Conservation (phyloP, 2,329 filamentous ascomycete genomes). For the Lasiodiplodia gonubiensis region DNA sequence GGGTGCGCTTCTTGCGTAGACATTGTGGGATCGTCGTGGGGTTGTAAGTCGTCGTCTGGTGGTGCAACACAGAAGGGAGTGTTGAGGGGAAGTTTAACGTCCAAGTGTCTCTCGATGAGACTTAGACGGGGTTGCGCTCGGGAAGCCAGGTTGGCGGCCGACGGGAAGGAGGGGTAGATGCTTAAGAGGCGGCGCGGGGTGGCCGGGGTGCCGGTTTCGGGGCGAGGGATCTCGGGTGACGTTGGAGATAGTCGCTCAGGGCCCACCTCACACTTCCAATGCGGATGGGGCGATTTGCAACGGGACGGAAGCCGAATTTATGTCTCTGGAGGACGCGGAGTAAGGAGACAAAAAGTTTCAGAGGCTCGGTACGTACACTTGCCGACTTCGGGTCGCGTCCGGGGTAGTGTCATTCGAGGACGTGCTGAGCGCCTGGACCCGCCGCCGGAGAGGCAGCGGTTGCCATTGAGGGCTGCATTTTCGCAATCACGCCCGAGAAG, state of each 20-base stretch:
- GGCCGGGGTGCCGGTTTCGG: conserved; percentile 21
- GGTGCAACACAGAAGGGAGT: conserved; percentile 64
- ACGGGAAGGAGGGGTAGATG: conserved; percentile 38
- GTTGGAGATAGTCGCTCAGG: conserved; percentile 6
- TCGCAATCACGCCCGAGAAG: neutral
- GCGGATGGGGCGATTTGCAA: conserved; percentile 9
- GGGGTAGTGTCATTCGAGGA: conserved; percentile 20
- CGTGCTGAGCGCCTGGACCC: conserved; percentile 16
- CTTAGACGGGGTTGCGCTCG: conserved; percentile 57
- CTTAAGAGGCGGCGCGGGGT: conserved; percentile 24
- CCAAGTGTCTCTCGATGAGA: conserved; percentile 67
- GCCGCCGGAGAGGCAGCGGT: neutral
- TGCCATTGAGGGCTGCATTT: conserved; percentile 12
- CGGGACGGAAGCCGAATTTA: conserved; percentile 8
- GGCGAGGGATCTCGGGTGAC: conserved; percentile 8
- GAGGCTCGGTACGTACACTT: conserved; percentile 17
- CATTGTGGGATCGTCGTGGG: conserved; percentile 51
- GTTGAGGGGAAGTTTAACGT: conserved; percentile 62
- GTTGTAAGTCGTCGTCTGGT: conserved; percentile 56
- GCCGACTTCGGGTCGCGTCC: conserved; percentile 18
- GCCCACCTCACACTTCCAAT: conserved; percentile 21
- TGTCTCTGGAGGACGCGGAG: conserved; percentile 1
- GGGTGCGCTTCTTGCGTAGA: conserved; percentile 65
- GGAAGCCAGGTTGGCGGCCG: conserved; percentile 54
- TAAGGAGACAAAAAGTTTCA: conserved; percentile 14